Percentiles rank a stretch among this genome's conserved stretches.
Conservation (phyloP, 768 basidiomycete species). For the Naganishia friedmannii region DNA sequence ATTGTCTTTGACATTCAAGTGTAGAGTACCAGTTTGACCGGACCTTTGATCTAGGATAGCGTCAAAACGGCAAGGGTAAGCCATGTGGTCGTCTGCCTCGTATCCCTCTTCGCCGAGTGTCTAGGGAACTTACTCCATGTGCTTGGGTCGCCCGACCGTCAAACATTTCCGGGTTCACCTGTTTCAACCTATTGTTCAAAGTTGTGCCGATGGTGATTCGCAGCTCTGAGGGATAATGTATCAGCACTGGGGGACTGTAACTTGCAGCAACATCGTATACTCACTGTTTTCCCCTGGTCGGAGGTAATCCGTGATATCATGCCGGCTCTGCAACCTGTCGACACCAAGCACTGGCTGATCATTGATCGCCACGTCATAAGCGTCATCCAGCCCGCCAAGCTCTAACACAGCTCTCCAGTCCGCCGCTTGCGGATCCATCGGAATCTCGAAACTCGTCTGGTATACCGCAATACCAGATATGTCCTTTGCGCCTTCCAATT, state of each 20-base stretch:
- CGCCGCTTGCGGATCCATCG: background rate
- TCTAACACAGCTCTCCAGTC: background rate
- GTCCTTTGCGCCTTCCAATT: background rate
- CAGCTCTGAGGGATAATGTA: background rate
- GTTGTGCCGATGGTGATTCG: background rate
- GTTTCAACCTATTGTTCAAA: background rate
- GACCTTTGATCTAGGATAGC: background rate
- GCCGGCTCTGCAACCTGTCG: background rate
- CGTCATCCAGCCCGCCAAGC: background rate
- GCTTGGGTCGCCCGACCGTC: background rate
- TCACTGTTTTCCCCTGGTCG: background rate
- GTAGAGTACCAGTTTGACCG: background rate
- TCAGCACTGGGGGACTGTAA: no score
- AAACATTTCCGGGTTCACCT: background rate
- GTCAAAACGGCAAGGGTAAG: background rate
- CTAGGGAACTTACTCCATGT: background rate
- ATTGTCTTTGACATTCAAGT: background rate
- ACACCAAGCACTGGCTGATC: background rate
- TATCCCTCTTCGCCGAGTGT: background rate
- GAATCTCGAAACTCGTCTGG: background rate
- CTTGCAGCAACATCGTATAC: background rate
- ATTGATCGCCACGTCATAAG: background rate
- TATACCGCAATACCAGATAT: constrained; percentile 4
- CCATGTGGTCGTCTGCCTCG: background rate
- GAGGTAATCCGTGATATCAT: constrained; percentile 5